phyloP scores from a whole-genome alignment of 2,329 filamentous ascomycete species.

The Colletotrichum sp. region DNA sequence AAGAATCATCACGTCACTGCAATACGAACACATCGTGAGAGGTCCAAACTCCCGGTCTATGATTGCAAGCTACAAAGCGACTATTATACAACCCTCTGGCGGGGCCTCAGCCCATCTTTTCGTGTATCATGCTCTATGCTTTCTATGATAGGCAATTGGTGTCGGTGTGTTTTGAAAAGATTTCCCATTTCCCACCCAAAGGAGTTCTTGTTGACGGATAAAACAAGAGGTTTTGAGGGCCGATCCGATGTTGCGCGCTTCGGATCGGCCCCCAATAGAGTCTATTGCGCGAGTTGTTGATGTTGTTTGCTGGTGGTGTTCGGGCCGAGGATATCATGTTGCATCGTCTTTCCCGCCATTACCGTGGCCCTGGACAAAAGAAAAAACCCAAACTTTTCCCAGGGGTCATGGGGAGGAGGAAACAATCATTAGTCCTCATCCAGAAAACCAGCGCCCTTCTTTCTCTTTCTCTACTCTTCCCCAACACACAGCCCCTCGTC shows the following conservation, averaged over 20 bases:
- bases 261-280: not conserved
- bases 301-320: not conserved
- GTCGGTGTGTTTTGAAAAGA: slow-evolving; percentile 3
- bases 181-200: slow-evolving; percentile 14
- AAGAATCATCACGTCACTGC: not conserved
- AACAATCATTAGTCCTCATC: not conserved
- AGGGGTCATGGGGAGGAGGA: not conserved
- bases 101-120: slow-evolving; percentile 21
- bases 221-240: slow-evolving; percentile 15
- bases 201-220: slow-evolving; percentile 13
- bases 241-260: slow-evolving; percentile 8
- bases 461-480: not conserved
- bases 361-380: slow-evolving; percentile 1
- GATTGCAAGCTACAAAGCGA: slow-evolving; percentile 29
- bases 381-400: slow-evolving; percentile 1
- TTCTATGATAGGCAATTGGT: slow-evolving; percentile 24
- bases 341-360: slow-evolving; percentile 8
- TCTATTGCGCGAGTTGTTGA: slow-evolving; percentile 8
- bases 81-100: slow-evolving; percentile 35
- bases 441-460: slow-evolving; percentile 10
- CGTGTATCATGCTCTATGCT: slow-evolving; percentile 26
- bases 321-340: slow-evolving; percentile 16
- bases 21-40: not conserved
- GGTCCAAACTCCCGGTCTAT: slow-evolving; percentile 44
- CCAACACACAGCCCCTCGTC: not conserved